Conservation (phyloP, 2,329 filamentous ascomycete genomes). For the Arthrobotrys iridis region DNA sequence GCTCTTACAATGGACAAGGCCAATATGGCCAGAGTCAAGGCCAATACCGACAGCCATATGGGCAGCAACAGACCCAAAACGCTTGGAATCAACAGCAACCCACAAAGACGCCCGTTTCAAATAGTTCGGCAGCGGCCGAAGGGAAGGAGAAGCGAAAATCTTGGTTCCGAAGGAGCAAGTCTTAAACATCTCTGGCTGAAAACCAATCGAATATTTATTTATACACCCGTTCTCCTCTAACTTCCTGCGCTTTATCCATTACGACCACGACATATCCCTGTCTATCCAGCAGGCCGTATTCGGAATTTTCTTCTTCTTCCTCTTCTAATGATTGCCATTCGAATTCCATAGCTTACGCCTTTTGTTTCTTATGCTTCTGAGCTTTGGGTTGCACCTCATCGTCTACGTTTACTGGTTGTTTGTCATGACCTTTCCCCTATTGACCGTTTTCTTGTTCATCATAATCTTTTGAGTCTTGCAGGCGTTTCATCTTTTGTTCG, state of each 20-base stretch:
- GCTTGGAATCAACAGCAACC: constrained; percentile 38
- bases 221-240: neutral
- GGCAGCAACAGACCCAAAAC: constrained; percentile 33
- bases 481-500: constrained; percentile 38
- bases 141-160: constrained; percentile 47
- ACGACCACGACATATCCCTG: neutral
- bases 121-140: constrained; percentile 43
- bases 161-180: constrained; percentile 52
- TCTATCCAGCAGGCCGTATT: neutral
- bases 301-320: too few species aligned
- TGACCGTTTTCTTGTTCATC: neutral
- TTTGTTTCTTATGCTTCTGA: constrained; percentile 16
- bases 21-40: constrained; percentile 25
- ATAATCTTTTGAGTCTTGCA: constrained; percentile 25
- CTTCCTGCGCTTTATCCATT: neutral
- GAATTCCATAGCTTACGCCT: constrained; percentile 8
- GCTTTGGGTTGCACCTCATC: constrained; percentile 19
- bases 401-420: constrained; percentile 19
- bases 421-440: neutral
- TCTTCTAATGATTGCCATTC: constrained; percentile 34
- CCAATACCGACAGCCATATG: constrained; percentile 43
- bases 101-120: constrained; percentile 33
- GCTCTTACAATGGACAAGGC: constrained; percentile 30
- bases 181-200: constrained; percentile 3
- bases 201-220: neutral